Conservation (phyloP, 2,329 filamentous ascomycete species). For the Calcarisporium arbuscula region DNA sequence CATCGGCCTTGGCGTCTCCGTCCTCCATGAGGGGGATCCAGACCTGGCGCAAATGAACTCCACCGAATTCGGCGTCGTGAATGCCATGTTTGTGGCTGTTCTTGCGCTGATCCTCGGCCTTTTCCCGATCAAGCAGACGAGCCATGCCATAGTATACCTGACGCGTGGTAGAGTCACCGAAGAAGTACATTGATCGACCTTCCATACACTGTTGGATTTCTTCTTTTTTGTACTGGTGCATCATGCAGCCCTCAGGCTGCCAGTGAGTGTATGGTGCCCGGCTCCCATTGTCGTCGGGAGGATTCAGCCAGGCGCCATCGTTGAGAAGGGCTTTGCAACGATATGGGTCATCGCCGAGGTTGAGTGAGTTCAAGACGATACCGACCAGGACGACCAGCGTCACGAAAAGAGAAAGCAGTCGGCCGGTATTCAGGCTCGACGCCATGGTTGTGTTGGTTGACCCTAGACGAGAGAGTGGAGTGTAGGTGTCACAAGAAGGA, state of each 20-base stretch:
- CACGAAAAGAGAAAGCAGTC: not conserved
- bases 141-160: conserved; percentile 52
- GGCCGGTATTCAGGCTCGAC: too few relatives aligned
- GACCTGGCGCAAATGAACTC: conserved; percentile 46
- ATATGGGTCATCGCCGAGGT: conserved; percentile 35
- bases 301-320: conserved; percentile 43
- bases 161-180: conserved; percentile 54
- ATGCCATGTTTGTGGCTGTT: conserved; percentile 10
- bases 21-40: conserved; percentile 59
- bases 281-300: conserved; percentile 20
- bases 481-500: too few relatives aligned
- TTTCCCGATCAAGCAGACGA: conserved; percentile 18
- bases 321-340: conserved; percentile 47
- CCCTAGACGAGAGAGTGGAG: too few relatives aligned
- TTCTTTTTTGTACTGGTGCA: conserved; percentile 46
- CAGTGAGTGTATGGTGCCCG: conserved; percentile 38
- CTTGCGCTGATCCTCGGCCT: conserved; percentile 9
- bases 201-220: conserved; percentile 48
- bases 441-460: too few relatives aligned
- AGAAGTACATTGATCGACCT: conserved; percentile 47
- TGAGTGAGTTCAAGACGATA: conserved; percentile 11
- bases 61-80: conserved; percentile 32
- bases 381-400: conserved; percentile 8
- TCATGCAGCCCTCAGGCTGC: conserved; percentile 54
- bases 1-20: conserved; percentile 16